Percentiles rank a stretch among this genome's conserved stretches.
phyloP scores from a whole-genome alignment of 2,329 filamentous ascomycete genomes.

The Metarhizium sp. region DNA sequence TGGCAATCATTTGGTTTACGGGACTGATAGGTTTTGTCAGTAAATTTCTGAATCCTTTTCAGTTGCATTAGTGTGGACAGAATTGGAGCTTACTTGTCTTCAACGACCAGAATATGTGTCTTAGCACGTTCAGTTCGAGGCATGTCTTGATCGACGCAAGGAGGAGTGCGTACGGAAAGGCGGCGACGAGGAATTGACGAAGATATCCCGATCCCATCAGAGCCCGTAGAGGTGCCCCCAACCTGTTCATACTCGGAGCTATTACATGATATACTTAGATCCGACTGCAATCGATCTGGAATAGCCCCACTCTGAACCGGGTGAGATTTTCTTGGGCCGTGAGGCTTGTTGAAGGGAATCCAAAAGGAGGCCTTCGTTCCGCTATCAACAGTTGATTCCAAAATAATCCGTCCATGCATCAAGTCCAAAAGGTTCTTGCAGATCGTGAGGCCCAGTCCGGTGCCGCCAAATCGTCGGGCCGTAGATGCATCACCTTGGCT shows the following conservation, averaged over 20 bases:
- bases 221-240: slow-evolving; percentile 28
- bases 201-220: slow-evolving; percentile 16
- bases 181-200: slow-evolving; percentile 19
- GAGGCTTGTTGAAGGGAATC: slow-evolving; percentile 67
- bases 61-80: not conserved
- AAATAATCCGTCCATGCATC: slow-evolving; percentile 66
- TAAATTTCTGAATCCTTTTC: not conserved
- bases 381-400: slow-evolving; percentile 56
- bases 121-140: slow-evolving; percentile 48
- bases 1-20: slow-evolving; percentile 68
- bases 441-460: slow-evolving; percentile 69
- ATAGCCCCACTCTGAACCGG: slow-evolving; percentile 55
- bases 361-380: slow-evolving; percentile 70
- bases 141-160: slow-evolving; percentile 36
- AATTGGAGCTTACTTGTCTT: slow-evolving; percentile 57
- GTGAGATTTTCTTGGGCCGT: slow-evolving; percentile 35
- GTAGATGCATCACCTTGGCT: slow-evolving; percentile 76
- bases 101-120: slow-evolving; percentile 65
- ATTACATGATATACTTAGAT: slow-evolving; percentile 55
- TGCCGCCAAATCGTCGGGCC: slow-evolving; percentile 68
- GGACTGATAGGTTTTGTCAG: slow-evolving; percentile 25
- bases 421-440: slow-evolving; percentile 72
- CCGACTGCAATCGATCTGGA: slow-evolving; percentile 56
- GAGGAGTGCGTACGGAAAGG: slow-evolving; percentile 25
- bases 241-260: slow-evolving; percentile 53